Evolutionary conservation across 2,329 filamentous ascomycete species (phyloP).

Genomic region (Ophiostoma pallidulum): DNA sequence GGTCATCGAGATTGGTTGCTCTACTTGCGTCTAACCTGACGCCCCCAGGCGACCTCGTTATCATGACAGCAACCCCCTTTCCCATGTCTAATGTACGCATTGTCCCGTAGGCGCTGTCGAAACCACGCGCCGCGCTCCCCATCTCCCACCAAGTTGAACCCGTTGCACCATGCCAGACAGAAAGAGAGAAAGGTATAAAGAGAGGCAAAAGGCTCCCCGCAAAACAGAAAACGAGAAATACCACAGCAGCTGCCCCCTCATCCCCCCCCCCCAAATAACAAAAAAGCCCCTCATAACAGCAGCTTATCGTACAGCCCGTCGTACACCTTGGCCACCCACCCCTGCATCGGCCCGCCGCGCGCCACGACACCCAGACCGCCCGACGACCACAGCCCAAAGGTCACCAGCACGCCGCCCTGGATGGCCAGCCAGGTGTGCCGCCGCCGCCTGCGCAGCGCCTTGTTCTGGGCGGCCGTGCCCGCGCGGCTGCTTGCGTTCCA

Average conservation of each 20-base stretch:
- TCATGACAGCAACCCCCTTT: too few relatives aligned
- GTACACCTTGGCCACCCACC: constrained; percentile 75
- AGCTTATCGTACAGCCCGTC: constrained; percentile 54
- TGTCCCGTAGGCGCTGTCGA: neutral
- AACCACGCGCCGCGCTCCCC: neutral
- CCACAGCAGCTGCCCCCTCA: too few relatives aligned
- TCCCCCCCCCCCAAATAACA: too few relatives aligned
- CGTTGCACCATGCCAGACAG: too few relatives aligned
- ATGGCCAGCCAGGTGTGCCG: constrained; percentile 60
- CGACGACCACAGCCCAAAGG: constrained; percentile 65
- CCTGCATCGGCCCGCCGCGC: constrained; percentile 55
- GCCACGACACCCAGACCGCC: constrained; percentile 74
- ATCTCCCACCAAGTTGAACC: neutral
- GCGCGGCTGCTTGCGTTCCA: constrained; percentile 35
- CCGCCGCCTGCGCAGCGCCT: constrained; percentile 33
- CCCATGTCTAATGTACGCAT: too few relatives aligned
- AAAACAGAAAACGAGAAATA: neutral
- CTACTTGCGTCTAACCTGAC: too few relatives aligned
- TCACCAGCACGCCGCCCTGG: constrained; percentile 50
- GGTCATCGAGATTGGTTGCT: too few relatives aligned
- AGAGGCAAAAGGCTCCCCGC: too few relatives aligned
- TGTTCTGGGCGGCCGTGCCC: constrained; percentile 30
- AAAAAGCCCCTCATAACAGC: neutral
- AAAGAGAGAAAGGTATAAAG: too few relatives aligned
- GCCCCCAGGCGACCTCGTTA: too few relatives aligned